These are phyloP conservation scores for Ustilago bromivora DNA, from an alignment of 1,284 basidiomycete species.

Conservation along the genomic window DNA sequence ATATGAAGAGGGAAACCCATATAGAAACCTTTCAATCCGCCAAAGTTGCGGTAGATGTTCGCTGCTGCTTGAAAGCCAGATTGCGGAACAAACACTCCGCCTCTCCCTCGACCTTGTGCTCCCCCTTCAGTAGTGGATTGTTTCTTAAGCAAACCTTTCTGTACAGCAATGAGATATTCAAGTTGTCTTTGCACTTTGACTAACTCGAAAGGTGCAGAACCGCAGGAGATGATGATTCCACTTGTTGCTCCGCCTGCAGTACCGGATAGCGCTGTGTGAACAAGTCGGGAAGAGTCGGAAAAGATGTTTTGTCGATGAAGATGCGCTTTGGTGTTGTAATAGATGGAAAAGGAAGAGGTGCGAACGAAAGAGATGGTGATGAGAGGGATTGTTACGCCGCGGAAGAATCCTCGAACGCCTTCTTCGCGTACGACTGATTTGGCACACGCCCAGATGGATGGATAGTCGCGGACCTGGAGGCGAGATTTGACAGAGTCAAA, in stretches of 20 bases:
- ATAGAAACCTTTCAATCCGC: slow-evolving; percentile 67
- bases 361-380: slow-evolving; percentile 97
- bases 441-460: slow-evolving; percentile 64
- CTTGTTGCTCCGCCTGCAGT: slow-evolving; percentile 79
- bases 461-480: slow-evolving; percentile 67
- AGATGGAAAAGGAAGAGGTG: slow-evolving; percentile 91
- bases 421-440: slow-evolving; percentile 80
- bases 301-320: slow-evolving; percentile 72
- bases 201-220: slow-evolving; percentile 81
- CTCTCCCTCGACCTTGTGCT: neutral
- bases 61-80: slow-evolving; percentile 63
- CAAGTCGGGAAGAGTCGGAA: slow-evolving; percentile 26
- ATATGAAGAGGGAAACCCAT: slow-evolving; percentile 66
- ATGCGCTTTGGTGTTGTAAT: slow-evolving; percentile 85
- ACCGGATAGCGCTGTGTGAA: slow-evolving; percentile 61
- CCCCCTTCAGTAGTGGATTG: neutral
- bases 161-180: slow-evolving; percentile 90
- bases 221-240: slow-evolving; percentile 79
- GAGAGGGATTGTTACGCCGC: slow-evolving; percentile 84
- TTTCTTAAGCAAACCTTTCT: slow-evolving; percentile 73
- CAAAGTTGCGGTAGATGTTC: slow-evolving; percentile 64
- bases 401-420: slow-evolving; percentile 89
- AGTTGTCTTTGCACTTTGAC: slow-evolving; percentile 88
- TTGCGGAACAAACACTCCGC: slow-evolving; percentile 52
- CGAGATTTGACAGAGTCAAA: slow-evolving; percentile 67